Percentiles rank a stretch among this genome's conserved stretches.
Conservation (phyloP, 2,329 filamentous ascomycete genomes). For the Fusarium kyushuense region DNA sequence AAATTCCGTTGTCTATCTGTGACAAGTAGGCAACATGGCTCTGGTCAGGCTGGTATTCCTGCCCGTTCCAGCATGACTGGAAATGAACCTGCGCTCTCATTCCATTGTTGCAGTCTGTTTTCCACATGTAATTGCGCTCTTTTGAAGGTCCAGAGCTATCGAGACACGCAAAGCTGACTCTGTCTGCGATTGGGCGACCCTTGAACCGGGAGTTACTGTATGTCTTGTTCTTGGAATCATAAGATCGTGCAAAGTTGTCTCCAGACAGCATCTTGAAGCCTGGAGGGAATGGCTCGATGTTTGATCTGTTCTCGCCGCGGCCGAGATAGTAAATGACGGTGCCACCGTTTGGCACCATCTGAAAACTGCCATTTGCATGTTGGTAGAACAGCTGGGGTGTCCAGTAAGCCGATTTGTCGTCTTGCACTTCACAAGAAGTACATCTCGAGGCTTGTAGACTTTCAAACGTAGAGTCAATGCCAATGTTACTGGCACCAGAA, state of each 20-base stretch:
- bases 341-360: conserved; percentile 43
- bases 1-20: conserved; percentile 42
- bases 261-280: conserved; percentile 43
- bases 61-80: conserved; percentile 44
- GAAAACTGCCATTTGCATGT: conserved; percentile 39
- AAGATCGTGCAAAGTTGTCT: conserved; percentile 30
- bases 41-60: conserved; percentile 39
- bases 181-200: conserved; percentile 36
- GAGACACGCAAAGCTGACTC: conserved; percentile 43
- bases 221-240: conserved; percentile 38
- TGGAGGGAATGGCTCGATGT: conserved; percentile 42
- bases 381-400: conserved; percentile 43
- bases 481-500: conserved; percentile 44
- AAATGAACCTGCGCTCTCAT: conserved; percentile 45
- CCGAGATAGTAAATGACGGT: conserved; percentile 44
- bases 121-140: conserved; percentile 42
- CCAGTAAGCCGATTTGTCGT: conserved; percentile 45
- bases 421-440: conserved; percentile 43
- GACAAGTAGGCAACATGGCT: conserved; percentile 45
- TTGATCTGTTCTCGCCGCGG: conserved; percentile 41
- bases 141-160: conserved; percentile 39
- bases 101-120: conserved; percentile 40
- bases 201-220: conserved; percentile 23
- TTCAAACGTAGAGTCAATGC: conserved; percentile 22
- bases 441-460: conserved; percentile 39